Conservation (phyloP, 176 grass and related monocot genomes). For the Rhynchospora tenuis region DNA sequence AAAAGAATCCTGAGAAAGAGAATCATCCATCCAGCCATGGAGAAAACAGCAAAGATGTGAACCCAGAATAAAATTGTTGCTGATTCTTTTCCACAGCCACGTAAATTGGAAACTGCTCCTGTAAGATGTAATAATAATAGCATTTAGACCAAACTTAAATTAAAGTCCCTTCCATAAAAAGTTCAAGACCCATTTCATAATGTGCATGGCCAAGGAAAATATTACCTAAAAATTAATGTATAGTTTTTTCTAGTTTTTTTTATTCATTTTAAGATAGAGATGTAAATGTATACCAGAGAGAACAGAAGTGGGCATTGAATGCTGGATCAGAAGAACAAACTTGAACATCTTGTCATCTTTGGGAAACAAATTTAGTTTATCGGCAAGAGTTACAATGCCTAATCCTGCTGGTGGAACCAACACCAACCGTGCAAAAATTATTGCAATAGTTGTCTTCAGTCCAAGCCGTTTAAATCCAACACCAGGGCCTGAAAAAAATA, state of each 20-base stretch:
- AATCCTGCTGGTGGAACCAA: conserved; percentile 83
- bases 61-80: conserved; percentile 96
- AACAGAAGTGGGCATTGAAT: conserved; percentile 96
- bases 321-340: conserved; percentile 91
- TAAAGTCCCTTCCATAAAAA: neutral
- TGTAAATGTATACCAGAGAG: conserved; percentile 57
- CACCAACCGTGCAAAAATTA: conserved; percentile 79
- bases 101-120: conserved; percentile 80
- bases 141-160: neutral
- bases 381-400: conserved; percentile 62
- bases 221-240: neutral
- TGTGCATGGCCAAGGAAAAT: neutral
- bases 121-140: neutral
- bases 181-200: neutral
- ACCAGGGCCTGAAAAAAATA: conserved; percentile 60
- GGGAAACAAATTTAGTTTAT: conserved; percentile 82
- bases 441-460: conserved; percentile 62
- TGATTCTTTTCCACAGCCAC: conserved; percentile 93
- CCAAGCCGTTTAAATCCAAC: conserved; percentile 89
- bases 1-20: conserved; percentile 79
- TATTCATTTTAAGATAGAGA: neutral
- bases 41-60: conserved; percentile 93
- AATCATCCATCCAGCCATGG: conserved; percentile 95
- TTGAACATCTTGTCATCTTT: conserved; percentile 95
- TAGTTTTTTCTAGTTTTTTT: neutral